Conservation (phyloP, 2,329 filamentous ascomycete genomes). For the Monilinia fructicola region DNA sequence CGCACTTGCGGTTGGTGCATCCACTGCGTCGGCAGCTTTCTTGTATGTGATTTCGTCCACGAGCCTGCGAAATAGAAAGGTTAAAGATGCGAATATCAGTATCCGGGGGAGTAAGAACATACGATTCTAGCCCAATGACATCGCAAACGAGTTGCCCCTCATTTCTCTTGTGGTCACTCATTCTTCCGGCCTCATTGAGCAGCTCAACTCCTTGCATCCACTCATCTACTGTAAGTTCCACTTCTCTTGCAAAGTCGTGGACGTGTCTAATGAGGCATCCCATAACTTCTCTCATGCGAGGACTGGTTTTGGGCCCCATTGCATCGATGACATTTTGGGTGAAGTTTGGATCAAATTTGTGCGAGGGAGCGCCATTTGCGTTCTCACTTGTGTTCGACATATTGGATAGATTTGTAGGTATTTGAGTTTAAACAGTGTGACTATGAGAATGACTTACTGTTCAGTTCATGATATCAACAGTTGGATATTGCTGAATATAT, state of each 20-base stretch:
- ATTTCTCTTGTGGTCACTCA: constrained; percentile 62
- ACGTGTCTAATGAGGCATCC: constrained; percentile 54
- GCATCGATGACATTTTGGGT: constrained; percentile 61
- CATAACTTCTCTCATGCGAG: constrained; percentile 57
- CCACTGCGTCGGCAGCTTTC: constrained; percentile 36
- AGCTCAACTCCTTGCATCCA: constrained; percentile 56
- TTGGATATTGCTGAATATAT: not conserved
- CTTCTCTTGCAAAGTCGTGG: constrained; percentile 59
- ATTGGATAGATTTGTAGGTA: not conserved
- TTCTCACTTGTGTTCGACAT: not conserved
- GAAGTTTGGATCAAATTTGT: constrained; percentile 51
- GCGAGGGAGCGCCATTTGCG: not conserved
- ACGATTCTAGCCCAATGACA: constrained; percentile 62
- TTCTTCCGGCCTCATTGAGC: constrained; percentile 61
- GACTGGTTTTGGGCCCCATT: constrained; percentile 59
- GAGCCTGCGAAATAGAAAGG: constrained; percentile 40
- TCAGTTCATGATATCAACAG: not conserved
- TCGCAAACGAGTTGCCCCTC: constrained; percentile 64
- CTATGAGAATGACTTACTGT: not conserved
- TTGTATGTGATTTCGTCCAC: constrained; percentile 41
- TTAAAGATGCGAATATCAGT: not conserved
- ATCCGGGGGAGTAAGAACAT: constrained; percentile 32
- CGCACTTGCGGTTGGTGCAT: constrained; percentile 52
- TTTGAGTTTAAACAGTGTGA: not conserved
- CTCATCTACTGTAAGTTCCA: constrained; percentile 58